These are phyloP conservation scores for Russula virescens DNA, from an alignment of 768 basidiomycete genomes.

Conservation along the genomic window DNA sequence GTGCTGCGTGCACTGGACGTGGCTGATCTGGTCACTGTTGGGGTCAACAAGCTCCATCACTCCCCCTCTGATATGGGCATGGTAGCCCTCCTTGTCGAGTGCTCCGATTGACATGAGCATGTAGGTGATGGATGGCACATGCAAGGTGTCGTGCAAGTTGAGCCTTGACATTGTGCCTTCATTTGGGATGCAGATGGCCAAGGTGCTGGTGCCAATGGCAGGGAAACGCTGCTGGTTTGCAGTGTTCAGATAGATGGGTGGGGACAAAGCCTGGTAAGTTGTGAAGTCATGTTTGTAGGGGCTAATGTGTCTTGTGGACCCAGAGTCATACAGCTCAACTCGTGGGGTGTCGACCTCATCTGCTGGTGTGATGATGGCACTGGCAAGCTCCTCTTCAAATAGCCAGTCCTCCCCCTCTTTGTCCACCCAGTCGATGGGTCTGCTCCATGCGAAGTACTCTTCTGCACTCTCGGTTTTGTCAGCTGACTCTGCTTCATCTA, in stretches of 20 bases:
- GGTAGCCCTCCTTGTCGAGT: not conserved
- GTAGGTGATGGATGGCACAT: not conserved
- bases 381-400: too few species aligned
- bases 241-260: not conserved
- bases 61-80: fast-evolving
- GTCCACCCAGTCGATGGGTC: not conserved
- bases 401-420: not conserved
- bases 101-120: not conserved
- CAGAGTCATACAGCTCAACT: too few species aligned
- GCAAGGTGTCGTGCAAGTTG: not conserved
- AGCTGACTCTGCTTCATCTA: not conserved
- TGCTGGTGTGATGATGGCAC: too few species aligned
- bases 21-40: too few species aligned
- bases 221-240: not conserved
- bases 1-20: not conserved
- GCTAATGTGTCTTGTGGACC: not conserved
- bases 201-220: not conserved
- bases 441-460: not conserved
- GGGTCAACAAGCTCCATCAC: not conserved
- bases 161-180: not conserved
- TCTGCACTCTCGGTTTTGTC: too few species aligned
- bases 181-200: not conserved
- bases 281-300: not conserved
- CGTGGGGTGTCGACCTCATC: not conserved
- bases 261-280: not conserved